A percentile compares a stretch with the other conserved stretches of the same genome.
Evolutionary conservation across 2,329 filamentous ascomycete species (phyloP).

Genomic region (Aspergillus sp.): DNA sequence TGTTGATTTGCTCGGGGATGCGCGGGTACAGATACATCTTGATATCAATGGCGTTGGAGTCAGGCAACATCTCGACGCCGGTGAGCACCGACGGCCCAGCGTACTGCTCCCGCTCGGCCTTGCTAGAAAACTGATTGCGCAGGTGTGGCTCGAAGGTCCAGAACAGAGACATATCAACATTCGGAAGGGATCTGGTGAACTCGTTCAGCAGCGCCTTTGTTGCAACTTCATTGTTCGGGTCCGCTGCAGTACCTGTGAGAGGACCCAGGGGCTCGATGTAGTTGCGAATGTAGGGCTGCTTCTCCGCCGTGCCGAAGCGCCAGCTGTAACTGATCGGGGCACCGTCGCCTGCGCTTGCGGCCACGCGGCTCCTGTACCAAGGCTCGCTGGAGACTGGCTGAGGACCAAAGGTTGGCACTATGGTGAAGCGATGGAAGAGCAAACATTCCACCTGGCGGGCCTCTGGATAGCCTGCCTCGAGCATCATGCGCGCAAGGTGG

Average conservation of each 20-base stretch:
- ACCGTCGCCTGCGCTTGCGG: neutral
- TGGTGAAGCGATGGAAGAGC: neutral
- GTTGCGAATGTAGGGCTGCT: neutral
- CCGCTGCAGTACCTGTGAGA: neutral
- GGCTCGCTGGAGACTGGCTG: too few species aligned
- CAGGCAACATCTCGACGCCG: neutral
- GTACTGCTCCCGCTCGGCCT: neutral
- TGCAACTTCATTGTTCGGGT: neutral
- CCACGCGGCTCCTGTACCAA: too few species aligned
- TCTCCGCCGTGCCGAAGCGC: neutral
- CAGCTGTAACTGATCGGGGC: conserved; percentile 1
- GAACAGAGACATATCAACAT: neutral
- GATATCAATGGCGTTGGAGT: neutral
- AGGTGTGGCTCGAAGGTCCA: neutral
- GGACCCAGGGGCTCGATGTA: neutral
- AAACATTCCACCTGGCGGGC: neutral
- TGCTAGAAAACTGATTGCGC: neutral
- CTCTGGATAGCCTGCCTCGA: neutral
- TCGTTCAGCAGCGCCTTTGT: neutral
- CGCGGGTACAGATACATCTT: neutral
- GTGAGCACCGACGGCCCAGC: neutral
- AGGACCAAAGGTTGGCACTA: neutral
- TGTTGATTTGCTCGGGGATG: neutral
- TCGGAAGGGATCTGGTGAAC: neutral
- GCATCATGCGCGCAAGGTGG: neutral